Conservation (phyloP, 306 rosid genomes). For the Medicago arabica region DNA sequence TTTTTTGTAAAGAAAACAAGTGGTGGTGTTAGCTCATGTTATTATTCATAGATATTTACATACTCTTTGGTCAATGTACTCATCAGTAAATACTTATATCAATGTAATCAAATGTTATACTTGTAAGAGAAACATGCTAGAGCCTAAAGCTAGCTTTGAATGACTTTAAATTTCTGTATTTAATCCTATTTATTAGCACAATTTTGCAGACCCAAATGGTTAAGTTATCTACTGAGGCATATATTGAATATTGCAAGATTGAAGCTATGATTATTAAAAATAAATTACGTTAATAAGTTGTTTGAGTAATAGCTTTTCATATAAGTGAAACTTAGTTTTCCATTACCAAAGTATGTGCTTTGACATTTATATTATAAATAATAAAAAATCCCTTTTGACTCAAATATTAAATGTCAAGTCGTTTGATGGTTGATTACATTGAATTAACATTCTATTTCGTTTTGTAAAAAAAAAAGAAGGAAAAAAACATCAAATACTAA, state of each 20-base stretch:
- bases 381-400: too few species aligned
- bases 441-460: too few species aligned
- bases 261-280: neutral
- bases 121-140: conserved; percentile 24
- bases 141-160: conserved; percentile 11
- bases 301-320: too few species aligned
- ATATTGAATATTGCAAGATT: neutral
- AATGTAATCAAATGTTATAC: conserved; percentile 44
- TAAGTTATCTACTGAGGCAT: too few species aligned
- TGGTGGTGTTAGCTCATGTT: conserved; percentile 44
- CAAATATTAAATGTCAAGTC: too few species aligned
- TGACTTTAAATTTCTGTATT: neutral
- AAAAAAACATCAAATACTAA: too few species aligned
- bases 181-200: too few species aligned
- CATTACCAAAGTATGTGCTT: neutral
- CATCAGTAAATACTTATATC: conserved; percentile 30
- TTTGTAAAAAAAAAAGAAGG: too few species aligned
- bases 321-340: neutral
- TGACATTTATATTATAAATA: too few species aligned
- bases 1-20: conserved; percentile 11
- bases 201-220: too few species aligned
- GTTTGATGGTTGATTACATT: too few species aligned
- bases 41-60: conserved; percentile 38
- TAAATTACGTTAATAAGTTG: too few species aligned
- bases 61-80: conserved; percentile 39